phyloP scores from a whole-genome alignment of 2,329 filamentous ascomycete species.

The Curvularia hawaiiensis region DNA sequence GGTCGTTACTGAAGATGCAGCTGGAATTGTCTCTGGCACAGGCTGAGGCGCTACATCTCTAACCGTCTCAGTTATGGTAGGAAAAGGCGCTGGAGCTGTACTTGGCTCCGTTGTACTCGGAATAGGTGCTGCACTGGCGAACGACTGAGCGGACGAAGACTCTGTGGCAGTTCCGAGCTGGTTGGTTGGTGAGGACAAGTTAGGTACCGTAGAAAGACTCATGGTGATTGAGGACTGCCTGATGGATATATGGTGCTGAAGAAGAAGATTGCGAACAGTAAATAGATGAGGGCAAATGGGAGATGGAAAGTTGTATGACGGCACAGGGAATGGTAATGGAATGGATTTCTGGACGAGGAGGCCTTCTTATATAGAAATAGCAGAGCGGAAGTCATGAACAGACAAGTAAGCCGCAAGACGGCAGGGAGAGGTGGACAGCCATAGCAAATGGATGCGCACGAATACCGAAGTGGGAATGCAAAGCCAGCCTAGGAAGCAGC shows the following conservation, averaged over 20 bases:
- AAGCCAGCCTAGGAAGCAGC: neutral
- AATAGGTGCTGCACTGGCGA: neutral
- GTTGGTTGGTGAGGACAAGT: neutral
- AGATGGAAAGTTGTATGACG: neutral
- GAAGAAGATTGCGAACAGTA: neutral
- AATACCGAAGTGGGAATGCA: neutral
- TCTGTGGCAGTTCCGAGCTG: neutral
- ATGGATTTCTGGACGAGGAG: neutral
- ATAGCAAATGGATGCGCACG: neutral
- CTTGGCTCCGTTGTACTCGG: neutral
- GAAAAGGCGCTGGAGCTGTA: neutral
- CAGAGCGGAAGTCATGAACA: slow-evolving; percentile 4
- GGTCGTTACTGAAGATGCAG: neutral
- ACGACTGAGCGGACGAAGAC: neutral
- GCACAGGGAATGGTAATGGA: slow-evolving; percentile 5
- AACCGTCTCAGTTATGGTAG: neutral
- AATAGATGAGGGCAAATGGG: neutral
- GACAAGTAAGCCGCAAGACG: neutral
- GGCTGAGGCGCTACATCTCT: neutral
- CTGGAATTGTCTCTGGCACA: neutral
- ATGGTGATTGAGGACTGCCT: neutral
- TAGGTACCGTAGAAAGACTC: neutral
- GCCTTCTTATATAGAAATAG: neutral
- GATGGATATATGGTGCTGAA: slow-evolving; percentile 3
- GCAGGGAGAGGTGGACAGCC: neutral